Percentiles rank a stretch among this genome's conserved stretches.
phyloP scores from a whole-genome alignment of 495 filamentous ascomycete genomes.

The Aspergillus olivimuriae region DNA sequence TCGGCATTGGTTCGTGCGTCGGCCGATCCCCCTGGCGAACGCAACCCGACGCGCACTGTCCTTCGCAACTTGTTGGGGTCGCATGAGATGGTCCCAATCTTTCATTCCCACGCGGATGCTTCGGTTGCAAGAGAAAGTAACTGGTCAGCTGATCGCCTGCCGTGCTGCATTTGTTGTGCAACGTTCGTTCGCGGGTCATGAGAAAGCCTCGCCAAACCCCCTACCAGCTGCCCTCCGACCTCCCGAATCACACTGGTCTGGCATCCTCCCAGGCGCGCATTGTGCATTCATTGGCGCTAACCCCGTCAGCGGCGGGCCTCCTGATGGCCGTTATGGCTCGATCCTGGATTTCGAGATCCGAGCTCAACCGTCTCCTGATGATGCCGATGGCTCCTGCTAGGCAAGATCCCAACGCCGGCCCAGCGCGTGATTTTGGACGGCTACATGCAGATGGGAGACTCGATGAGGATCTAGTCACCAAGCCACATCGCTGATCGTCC shows the following conservation, averaged over 20 bases:
- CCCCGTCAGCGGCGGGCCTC: neutral
- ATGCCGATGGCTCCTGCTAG: slow-evolving; percentile 1
- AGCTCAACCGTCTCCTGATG: neutral
- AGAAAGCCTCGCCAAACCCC: too few relatives aligned
- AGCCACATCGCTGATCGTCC: slow-evolving; percentile 3
- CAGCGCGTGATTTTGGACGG: slow-evolving; percentile 18
- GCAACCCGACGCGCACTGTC: too few relatives aligned
- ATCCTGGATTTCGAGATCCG: neutral
- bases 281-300: too few relatives aligned
- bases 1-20: too few relatives aligned
- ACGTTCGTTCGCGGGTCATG: neutral
- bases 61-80: too few relatives aligned
- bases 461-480: slow-evolving; percentile 6
- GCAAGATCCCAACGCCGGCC: slow-evolving; percentile 7
- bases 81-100: too few relatives aligned
- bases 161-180: neutral
- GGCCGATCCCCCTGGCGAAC: too few relatives aligned
- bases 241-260: neutral
- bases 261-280: too few relatives aligned
- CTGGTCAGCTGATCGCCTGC: neutral
- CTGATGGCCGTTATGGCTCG: neutral
- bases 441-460: slow-evolving; percentile 17
- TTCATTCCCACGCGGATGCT: too few relatives aligned
- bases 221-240: neutral
- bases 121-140: too few relatives aligned